Evolutionary conservation across 106 monocot genomes (phyloP).

Genomic region (Dendrobium catenatum): DNA sequence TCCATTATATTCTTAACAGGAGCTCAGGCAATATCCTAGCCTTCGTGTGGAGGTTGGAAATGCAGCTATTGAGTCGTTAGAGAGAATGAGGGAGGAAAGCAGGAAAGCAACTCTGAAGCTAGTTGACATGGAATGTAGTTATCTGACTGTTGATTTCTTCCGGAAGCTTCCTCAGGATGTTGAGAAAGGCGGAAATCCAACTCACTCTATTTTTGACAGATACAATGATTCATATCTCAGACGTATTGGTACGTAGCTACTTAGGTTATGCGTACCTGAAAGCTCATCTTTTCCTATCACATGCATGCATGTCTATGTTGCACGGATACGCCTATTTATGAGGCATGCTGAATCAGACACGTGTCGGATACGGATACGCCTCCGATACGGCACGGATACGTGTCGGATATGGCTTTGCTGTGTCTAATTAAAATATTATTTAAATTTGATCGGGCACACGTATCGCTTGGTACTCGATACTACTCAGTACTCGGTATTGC

Average conservation of each 20-base stretch:
- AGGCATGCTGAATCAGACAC: too few relatives aligned
- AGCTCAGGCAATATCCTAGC: constrained; percentile 70
- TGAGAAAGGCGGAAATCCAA: constrained; percentile 46
- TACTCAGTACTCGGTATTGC: too few relatives aligned
- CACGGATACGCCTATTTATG: too few relatives aligned
- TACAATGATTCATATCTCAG: constrained; percentile 44
- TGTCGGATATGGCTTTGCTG: too few relatives aligned
- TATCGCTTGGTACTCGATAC: too few relatives aligned
- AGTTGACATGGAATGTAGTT: constrained; percentile 79
- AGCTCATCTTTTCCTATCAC: background rate
- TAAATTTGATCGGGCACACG: too few relatives aligned
- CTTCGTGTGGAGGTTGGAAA: constrained; percentile 72
- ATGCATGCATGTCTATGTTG: background rate
- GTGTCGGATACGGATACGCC: too few relatives aligned
- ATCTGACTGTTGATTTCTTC: constrained; percentile 84
- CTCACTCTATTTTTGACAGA: constrained; percentile 24
- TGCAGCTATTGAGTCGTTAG: constrained; percentile 57
- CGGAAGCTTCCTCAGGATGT: constrained; percentile 78
- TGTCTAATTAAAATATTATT: too few relatives aligned
- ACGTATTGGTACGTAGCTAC: constrained; percentile 12
- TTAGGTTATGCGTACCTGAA: background rate
- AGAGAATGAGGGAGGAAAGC: constrained; percentile 71
- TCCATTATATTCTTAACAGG: constrained; percentile 23
- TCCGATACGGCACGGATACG: too few relatives aligned
- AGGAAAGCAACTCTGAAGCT: constrained; percentile 62